Base-by-base conservation (phyloP, 805 yeast genomes). In the Lachancea fermentati region DNA sequence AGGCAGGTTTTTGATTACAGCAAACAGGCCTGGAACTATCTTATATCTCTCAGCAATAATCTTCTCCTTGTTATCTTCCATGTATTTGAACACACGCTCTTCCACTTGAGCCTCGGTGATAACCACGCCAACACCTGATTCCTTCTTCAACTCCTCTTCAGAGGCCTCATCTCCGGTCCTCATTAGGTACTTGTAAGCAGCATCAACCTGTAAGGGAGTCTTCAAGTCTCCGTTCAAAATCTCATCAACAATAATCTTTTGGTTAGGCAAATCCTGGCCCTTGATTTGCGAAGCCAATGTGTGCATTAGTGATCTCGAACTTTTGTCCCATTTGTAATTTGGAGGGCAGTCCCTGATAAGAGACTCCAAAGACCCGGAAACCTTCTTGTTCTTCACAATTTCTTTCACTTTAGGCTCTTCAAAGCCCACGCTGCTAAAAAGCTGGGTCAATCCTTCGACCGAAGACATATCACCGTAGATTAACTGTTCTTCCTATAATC, bases 301-400 rank as follows among this genome's bases (percentile, higher is more conserved):
- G 60, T 89, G 96, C 36, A 87, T 67, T 42, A 85, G 69, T 3
- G 82, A 71, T 49, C 80, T 72, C 46, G 72, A 72, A 44, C 79
- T 65, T 51, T 80, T 84, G 46, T 79, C 83, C 49, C 77, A 60
- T 24, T 66, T 55, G 37, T 58, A 47, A 28, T 54, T 54, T 19
- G 51, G 40, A 32, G 66, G 56, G 1, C 54, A 43, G 39, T 76
- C 77, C 17, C 58, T 53, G 41, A 84, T 69, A 44, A 88, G 73
- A 28, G 75, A 75, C 22, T 69, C 72, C 38, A 93, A 71, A 1
- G 95, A 76, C 30, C 69, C 68, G 13, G 91, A 75, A 30, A 89
- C 94, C 62, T 89, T 89, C 59, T 80, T 79, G 68, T 93, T 91
- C 62, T 87, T 91, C 42, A 78, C 62, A 42, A 88, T 81, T 57